Percentiles rank a stretch among this genome's conserved stretches.
These are phyloP conservation scores for Ophiostoma quercus DNA, from an alignment of 2,329 filamentous ascomycete species.

Conservation along the genomic window DNA sequence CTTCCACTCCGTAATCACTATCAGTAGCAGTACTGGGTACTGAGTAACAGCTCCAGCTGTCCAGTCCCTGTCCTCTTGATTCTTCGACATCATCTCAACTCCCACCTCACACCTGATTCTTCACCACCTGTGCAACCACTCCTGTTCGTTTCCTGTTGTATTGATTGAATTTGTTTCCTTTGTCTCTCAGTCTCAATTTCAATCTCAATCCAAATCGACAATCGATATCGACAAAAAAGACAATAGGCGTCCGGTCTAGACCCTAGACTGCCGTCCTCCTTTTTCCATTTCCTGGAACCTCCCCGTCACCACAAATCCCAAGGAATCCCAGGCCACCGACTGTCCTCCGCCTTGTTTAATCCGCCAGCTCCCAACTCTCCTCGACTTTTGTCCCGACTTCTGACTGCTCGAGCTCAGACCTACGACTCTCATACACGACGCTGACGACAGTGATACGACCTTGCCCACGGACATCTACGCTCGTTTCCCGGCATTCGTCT, in stretches of 20 bases:
- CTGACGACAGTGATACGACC: background rate
- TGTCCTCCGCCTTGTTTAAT: background rate
- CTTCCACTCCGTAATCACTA: background rate
- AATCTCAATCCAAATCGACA: background rate
- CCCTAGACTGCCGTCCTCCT: background rate
- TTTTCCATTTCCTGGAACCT: constrained; percentile 11
- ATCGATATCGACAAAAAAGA: no score
- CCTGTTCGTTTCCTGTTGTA: background rate
- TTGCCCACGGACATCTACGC: background rate
- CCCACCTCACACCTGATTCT: background rate
- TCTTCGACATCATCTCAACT: constrained; percentile 1
- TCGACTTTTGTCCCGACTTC: background rate
- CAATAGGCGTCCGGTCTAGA: background rate
- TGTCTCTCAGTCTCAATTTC: background rate
- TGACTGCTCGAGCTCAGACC: background rate
- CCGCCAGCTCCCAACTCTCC: background rate
- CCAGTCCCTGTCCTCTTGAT: constrained; percentile 9
- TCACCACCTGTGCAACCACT: background rate
- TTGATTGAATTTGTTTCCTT: background rate
- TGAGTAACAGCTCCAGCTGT: constrained; percentile 7
- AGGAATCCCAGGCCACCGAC: background rate
- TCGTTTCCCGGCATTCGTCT: constrained; percentile 1
- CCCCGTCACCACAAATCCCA: background rate
- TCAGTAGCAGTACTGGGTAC: background rate
- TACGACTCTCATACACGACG: background rate